Conservation (phyloP, 2,329 filamentous ascomycete genomes). For the Aspergillus carbonarius region DNA sequence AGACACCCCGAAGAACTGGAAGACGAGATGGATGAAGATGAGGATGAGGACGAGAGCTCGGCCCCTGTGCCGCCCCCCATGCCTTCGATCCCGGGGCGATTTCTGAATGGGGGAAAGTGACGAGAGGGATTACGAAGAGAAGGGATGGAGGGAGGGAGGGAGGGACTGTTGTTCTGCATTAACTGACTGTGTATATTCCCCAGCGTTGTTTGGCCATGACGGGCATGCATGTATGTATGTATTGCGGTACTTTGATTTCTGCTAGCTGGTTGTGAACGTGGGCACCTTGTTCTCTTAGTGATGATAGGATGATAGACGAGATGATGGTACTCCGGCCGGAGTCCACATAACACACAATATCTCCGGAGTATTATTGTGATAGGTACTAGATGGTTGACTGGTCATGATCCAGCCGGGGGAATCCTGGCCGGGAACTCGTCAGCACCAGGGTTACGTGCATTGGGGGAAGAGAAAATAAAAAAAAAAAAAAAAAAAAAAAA, state of each 20-base stretch:
- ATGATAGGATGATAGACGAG: background rate
- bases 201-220: constrained; percentile 14
- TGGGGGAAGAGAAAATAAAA: background rate
- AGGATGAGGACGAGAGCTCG: constrained; percentile 47
- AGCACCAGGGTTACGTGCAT: background rate
- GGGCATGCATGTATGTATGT: constrained; percentile 7
- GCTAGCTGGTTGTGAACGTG: background rate
- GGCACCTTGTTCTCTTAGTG: background rate
- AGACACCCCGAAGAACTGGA: constrained; percentile 62
- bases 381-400: background rate
- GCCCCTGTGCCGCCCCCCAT: constrained; percentile 29
- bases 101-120: constrained; percentile 27
- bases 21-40: constrained; percentile 61
- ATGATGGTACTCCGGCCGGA: too few species aligned
- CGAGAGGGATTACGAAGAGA: background rate
- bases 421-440: background rate
- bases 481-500: background rate
- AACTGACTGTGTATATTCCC: constrained; percentile 24
- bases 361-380: too few species aligned
- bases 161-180: background rate
- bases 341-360: too few species aligned
- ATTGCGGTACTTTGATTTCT: background rate
- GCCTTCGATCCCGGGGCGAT: constrained; percentile 34
- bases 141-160: too few species aligned
- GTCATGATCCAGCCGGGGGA: background rate